Conservation (phyloP, 495 filamentous ascomycete species). For the Halenospora varia region DNA sequence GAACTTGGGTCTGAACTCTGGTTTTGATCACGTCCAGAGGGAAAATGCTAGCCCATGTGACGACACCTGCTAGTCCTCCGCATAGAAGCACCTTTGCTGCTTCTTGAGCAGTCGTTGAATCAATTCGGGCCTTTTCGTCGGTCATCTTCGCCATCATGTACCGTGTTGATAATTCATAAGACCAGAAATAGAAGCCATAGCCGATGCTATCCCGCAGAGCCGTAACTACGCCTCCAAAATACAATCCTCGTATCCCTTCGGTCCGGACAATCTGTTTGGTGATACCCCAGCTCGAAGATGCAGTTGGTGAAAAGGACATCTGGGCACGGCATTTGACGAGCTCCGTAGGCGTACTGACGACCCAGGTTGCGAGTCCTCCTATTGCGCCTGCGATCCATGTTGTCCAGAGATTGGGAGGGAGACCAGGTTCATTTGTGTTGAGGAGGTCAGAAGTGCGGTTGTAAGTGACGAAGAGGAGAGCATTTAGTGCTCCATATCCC, state of each 20-base stretch:
- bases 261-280: conserved; percentile 52
- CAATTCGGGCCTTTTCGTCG: background rate
- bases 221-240: conserved; percentile 73
- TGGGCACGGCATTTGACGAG: conserved; percentile 84
- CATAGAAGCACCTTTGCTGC: conserved; percentile 68
- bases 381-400: conserved; percentile 73
- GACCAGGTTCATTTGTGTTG: conserved; percentile 17
- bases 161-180: conserved; percentile 70
- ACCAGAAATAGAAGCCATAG: conserved; percentile 93
- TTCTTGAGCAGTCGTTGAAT: conserved; percentile 33
- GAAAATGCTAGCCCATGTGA: conserved; percentile 83
- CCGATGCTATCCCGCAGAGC: conserved; percentile 78
- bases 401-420: conserved; percentile 39
- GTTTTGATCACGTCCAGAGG: conserved; percentile 90
- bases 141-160: conserved; percentile 35
- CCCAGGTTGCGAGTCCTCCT: conserved; percentile 76
- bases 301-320: conserved; percentile 30
- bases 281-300: conserved; percentile 53
- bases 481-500: conserved; percentile 86
- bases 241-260: conserved; percentile 68
- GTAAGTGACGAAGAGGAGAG: conserved; percentile 80
- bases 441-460: conserved; percentile 56
- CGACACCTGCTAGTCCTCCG: conserved; percentile 78
- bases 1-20: conserved; percentile 64
- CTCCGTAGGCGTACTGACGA: conserved; percentile 79